Percentiles rank a stretch among this genome's conserved stretches.
phyloP scores from a whole-genome alignment of 306 rosid genomes.

The Vigna hirtella region DNA sequence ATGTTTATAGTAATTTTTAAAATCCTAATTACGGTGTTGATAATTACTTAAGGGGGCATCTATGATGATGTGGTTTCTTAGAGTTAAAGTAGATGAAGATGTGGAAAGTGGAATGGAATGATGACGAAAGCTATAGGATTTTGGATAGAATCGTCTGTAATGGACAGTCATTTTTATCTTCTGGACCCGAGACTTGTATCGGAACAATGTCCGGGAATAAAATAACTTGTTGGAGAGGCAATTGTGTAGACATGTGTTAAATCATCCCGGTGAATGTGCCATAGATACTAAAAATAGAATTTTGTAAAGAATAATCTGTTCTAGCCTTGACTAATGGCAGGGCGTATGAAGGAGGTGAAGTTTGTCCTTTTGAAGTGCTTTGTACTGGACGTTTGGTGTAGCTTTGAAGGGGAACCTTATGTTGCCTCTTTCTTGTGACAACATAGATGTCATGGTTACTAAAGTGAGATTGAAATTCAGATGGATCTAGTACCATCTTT shows the following conservation, averaged over 20 bases:
- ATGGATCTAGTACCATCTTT: constrained; percentile 6
- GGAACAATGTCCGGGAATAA: not conserved
- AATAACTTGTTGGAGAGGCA: constrained; percentile 17
- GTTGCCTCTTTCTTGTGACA: constrained; percentile 29
- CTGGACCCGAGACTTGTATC: not conserved
- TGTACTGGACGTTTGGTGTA: constrained; percentile 35
- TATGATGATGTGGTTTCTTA: constrained; percentile 33
- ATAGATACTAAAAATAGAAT: not conserved
- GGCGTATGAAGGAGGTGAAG: constrained; percentile 2
- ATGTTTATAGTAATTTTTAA: not conserved
- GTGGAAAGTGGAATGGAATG: constrained; percentile 9
- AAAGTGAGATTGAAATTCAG: constrained; percentile 33
- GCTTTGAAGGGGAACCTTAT: constrained; percentile 49
- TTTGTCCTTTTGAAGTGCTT: constrained; percentile 43
- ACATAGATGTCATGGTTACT: constrained; percentile 27
- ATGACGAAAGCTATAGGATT: not conserved
- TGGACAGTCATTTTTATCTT: not conserved
- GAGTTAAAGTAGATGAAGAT: constrained; percentile 25
- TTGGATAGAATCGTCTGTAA: constrained; percentile 28
- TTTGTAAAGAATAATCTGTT: constrained; percentile 33
- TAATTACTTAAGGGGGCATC: constrained; percentile 30
- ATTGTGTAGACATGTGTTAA: constrained; percentile 16
- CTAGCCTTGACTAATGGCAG: constrained; percentile 27
- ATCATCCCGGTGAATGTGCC: constrained; percentile 27
- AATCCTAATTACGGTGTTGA: not conserved